Evolutionary conservation across 345 rosid genomes (phyloP).

Genomic region (Diplotaxis tenuifolia): DNA sequence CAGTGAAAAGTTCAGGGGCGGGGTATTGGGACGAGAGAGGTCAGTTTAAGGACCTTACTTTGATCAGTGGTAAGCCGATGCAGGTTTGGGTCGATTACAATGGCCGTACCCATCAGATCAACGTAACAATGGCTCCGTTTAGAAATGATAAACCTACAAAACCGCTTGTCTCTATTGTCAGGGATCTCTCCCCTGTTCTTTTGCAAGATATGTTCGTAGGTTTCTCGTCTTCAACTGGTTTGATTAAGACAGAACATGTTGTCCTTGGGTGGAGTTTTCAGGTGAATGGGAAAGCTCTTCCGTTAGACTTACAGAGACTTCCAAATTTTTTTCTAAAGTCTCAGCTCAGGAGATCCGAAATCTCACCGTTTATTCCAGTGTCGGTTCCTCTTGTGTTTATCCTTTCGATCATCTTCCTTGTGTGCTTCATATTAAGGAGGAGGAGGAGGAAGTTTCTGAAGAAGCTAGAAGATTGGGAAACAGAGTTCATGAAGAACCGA

Average conservation of each 20-base stretch:
- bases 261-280: background rate
- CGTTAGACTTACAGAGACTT: background rate
- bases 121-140: background rate
- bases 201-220: slow-evolving; percentile 11
- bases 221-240: background rate
- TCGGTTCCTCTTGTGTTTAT: slow-evolving; percentile 18
- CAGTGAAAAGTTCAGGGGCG: slow-evolving; percentile 9
- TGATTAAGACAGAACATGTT: background rate
- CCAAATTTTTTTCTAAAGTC: slow-evolving; percentile 24
- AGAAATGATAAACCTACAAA: background rate
- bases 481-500: slow-evolving; percentile 69
- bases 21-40: background rate
- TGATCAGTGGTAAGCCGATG: background rate
- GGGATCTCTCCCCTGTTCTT: slow-evolving; percentile 22
- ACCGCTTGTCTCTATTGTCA: background rate
- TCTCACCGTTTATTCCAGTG: background rate
- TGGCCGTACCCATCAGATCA: slow-evolving; percentile 8
- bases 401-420: slow-evolving; percentile 3
- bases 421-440: slow-evolving; percentile 15
- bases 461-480: slow-evolving; percentile 70
- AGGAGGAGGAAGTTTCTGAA: slow-evolving; percentile 37
- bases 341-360: background rate
- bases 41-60: background rate
- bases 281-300: background rate
- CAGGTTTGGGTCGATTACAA: slow-evolving; percentile 77